Evolutionary conservation across 2,329 filamentous ascomycete genomes (phyloP), one percentile per base, ranked within the genome.

Genomic region (Huntiella decipiens): DNA sequence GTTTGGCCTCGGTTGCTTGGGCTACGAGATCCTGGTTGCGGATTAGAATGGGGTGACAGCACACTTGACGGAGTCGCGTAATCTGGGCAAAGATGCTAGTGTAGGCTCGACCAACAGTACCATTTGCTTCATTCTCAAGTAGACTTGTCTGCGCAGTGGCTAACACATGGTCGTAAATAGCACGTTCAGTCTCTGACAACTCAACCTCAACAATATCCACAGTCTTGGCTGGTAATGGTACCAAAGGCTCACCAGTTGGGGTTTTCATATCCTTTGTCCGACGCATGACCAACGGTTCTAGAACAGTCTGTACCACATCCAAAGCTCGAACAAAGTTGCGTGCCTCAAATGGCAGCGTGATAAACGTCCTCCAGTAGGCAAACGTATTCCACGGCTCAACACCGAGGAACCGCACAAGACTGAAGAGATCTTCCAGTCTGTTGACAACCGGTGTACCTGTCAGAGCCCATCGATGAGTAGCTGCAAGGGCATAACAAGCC

Each of bases 361-460:
- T 96, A 59, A 98, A 98, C 0, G 91, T 96, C 58, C 87, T 87
- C 91, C 91, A 98, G 63, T 94, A 98, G 0, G 87, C 94, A 60
- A 98, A 98, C 59, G 96, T 96, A 56, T 82, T 91, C 91, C 91
- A 98, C 0, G 91, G 91, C 58, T 96, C 88, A 3, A 98, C 91
- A 47, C 84, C 79, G 8, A 98, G 66, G 62, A 96, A 98, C 3
- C 84, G 77, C 10, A 96, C 84, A 34, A 98, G 64, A 56, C 84
- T 93, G 63, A 95, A 96, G 11, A 98, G 65, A 60, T 96, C 91
- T 59, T 96, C 88, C 1, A 98, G 69, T 38, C 85, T 79, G 59
- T 98, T 98, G 53, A 98, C 88, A 47, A 98, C 96, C 0, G 91
- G 91, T 1, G 91, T 98, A 13, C 91, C 91, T 0, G 91, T 98